phyloP scores from a whole-genome alignment of 371 early-diverging fungal species.

The Conidiobolus incongruus region DNA sequence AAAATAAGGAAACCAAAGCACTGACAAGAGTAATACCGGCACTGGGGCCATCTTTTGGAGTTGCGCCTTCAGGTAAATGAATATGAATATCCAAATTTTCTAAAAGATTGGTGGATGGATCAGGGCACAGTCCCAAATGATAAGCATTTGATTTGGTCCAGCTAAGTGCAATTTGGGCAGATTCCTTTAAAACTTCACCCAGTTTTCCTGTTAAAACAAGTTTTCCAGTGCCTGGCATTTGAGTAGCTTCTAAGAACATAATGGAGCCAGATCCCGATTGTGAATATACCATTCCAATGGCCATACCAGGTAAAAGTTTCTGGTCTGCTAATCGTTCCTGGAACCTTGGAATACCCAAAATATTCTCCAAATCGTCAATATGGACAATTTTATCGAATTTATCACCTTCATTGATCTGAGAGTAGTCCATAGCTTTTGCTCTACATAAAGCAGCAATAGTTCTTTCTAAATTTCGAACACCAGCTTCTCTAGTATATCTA shows the following conservation, averaged over 20 bases:
- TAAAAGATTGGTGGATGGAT: slow-evolving; percentile 14
- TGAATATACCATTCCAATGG: slow-evolving; percentile 65
- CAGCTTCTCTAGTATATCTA: slow-evolving; percentile 68
- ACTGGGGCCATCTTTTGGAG: slow-evolving; percentile 64
- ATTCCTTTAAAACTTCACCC: slow-evolving; percentile 75
- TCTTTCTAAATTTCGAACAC: slow-evolving; percentile 58
- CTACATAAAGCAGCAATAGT: slow-evolving; percentile 53
- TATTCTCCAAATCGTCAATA: slow-evolving; percentile 20
- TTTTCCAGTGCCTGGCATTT: slow-evolving; percentile 47
- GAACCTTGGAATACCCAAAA: slow-evolving; percentile 35
- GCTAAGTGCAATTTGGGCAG: slow-evolving; percentile 51
- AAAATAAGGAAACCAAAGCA: slow-evolving; percentile 40
- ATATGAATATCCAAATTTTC: slow-evolving; percentile 47
- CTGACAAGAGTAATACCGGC: slow-evolving; percentile 48
- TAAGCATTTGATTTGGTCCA: slow-evolving; percentile 59
- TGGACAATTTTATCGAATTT: slow-evolving; percentile 13
- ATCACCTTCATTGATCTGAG: slow-evolving; percentile 12
- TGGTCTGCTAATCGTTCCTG: slow-evolving; percentile 38
- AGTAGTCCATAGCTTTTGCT: slow-evolving; percentile 41
- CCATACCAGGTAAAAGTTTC: slow-evolving; percentile 39
- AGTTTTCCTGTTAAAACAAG: slow-evolving; percentile 55
- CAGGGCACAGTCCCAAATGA: slow-evolving; percentile 22
- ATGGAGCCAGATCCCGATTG: slow-evolving; percentile 51
- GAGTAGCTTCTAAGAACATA: slow-evolving; percentile 52
- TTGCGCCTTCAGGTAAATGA: slow-evolving; percentile 65